phyloP scores from a whole-genome alignment of 2,329 filamentous ascomycete species.

The Pyricularia sp. region DNA sequence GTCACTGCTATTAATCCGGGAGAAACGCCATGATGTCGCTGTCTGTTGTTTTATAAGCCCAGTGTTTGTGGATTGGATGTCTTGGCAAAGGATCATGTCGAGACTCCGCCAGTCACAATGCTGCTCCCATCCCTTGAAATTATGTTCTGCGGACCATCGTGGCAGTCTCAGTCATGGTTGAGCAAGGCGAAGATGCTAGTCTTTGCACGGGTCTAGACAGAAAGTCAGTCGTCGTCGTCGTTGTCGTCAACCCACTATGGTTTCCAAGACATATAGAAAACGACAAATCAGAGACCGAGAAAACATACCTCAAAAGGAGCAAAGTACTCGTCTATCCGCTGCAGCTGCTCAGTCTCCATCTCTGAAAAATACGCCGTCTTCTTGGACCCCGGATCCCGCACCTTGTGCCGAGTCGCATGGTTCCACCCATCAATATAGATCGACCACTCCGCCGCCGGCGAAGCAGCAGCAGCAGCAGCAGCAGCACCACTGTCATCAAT shows the following conservation, averaged over 20 bases:
- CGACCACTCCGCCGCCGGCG: neutral
- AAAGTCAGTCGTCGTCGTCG: neutral
- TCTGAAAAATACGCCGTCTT: constrained; percentile 7
- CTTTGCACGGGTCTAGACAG: neutral
- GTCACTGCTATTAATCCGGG: neutral
- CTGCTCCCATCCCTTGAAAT: neutral
- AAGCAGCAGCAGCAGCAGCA: neutral
- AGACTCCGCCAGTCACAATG: too few relatives aligned
- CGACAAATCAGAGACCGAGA: neutral
- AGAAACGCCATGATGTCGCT: too few relatives aligned
- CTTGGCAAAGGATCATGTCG: too few relatives aligned
- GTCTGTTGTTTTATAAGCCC: too few relatives aligned
- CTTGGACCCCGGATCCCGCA: constrained; percentile 3
- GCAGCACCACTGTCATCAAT: neutral
- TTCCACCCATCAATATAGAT: constrained; percentile 5
- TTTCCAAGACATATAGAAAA: neutral
- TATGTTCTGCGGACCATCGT: neutral
- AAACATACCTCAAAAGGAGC: constrained; percentile 3
- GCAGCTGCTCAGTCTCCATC: constrained; percentile 5
- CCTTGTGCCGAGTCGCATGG: constrained; percentile 5
- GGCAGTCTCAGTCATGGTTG: constrained; percentile 1
- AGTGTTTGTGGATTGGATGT: too few relatives aligned
- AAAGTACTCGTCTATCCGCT: constrained; percentile 4
- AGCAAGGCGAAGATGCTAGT: constrained; percentile 3
- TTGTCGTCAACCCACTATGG: neutral